Evolutionary conservation across 805 yeast species (phyloP).

Genomic region (Teunomyces aglyptinius): DNA sequence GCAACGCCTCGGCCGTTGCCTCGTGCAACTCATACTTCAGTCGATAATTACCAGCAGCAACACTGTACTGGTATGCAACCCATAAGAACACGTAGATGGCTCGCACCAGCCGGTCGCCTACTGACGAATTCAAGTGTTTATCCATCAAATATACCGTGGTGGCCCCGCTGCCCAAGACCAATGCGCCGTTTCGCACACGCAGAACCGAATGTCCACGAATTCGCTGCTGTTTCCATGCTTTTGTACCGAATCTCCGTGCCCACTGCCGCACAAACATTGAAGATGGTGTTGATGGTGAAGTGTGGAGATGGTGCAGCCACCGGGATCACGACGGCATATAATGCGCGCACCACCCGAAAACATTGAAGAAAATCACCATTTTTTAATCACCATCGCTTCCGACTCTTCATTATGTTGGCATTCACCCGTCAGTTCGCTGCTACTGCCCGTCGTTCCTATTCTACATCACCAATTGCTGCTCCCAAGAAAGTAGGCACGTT

Average conservation of each 20-base stretch:
- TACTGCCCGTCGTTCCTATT: constrained; percentile 25
- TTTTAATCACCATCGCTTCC: neutral
- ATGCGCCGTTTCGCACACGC: neutral
- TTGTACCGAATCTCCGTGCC: neutral
- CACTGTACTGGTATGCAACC: constrained; percentile 60
- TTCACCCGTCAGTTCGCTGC: constrained; percentile 18
- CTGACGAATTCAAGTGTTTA: constrained; percentile 43
- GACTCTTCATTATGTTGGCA: constrained; percentile 14
- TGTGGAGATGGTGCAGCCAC: neutral
- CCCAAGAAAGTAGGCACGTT: constrained; percentile 41
- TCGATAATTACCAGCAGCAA: constrained; percentile 36
- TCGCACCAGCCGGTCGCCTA: constrained; percentile 49
- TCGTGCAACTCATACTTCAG: constrained; percentile 56
- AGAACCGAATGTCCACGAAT: too few relatives aligned
- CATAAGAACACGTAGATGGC: constrained; percentile 46
- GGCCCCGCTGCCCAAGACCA: constrained; percentile 2
- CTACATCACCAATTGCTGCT: constrained; percentile 22
- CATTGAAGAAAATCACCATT: neutral
- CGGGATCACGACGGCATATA: neutral
- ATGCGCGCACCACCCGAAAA: neutral
- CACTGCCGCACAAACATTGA: neutral
- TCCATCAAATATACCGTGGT: constrained; percentile 31
- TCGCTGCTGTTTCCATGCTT: neutral
- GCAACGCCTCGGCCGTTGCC: constrained; percentile 45
- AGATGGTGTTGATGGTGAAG: neutral